These are phyloP conservation scores for Kwoniella mangroviensis DNA, from an alignment of 768 basidiomycete genomes.

Conservation along the genomic window DNA sequence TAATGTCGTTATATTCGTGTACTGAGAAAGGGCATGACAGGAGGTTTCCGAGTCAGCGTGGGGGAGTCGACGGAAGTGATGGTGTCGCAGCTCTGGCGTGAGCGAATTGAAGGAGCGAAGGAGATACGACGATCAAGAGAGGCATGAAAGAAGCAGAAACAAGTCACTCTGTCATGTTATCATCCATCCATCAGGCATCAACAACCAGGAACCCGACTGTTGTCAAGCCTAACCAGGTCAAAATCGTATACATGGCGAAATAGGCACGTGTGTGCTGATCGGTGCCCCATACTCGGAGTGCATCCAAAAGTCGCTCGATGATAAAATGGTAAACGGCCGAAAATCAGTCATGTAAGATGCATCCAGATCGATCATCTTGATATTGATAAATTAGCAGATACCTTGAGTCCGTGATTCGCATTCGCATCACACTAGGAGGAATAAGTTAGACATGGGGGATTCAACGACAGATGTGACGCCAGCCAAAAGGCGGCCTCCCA, in stretches of 20 bases:
- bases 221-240: not conserved
- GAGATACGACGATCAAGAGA: not conserved
- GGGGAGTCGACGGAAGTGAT: not conserved
- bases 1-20: not conserved
- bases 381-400: not conserved
- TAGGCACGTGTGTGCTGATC: not conserved
- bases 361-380: constrained; percentile 1
- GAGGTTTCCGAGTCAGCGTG: not conserved
- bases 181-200: not conserved
- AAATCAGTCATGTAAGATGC: constrained; percentile 4
- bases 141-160: not conserved
- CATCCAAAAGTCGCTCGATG: constrained; percentile 5
- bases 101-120: too few species aligned
- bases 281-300: not conserved
- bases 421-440: too few species aligned
- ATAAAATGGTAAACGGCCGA: constrained; percentile 2
- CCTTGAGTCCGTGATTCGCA: not conserved
- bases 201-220: not conserved
- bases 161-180: not conserved
- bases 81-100: not conserved
- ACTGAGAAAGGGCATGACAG: not conserved
- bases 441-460: not conserved
- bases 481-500: constrained; percentile 10
- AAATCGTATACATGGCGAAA: not conserved
- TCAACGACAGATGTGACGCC: not conserved